These are phyloP conservation scores for Entomortierella beljakovae DNA, from an alignment of 192 early-diverging fungal genomes.

Conservation along the genomic window DNA sequence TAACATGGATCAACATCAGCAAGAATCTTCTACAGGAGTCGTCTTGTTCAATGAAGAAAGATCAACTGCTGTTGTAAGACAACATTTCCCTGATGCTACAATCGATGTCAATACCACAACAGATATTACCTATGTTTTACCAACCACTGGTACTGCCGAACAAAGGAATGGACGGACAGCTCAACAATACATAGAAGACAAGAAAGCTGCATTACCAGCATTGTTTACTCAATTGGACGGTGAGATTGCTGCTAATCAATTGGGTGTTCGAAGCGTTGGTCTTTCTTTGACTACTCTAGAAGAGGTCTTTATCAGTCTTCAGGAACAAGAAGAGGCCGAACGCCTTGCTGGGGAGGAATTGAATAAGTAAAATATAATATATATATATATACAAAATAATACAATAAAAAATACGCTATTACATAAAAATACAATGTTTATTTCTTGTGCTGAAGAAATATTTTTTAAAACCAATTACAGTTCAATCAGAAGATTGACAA, in stretches of 20 bases:
- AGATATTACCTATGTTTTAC: slow-evolving; percentile 54
- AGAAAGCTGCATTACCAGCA: slow-evolving; percentile 26
- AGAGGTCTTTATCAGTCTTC: slow-evolving; percentile 62
- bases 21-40: background rate
- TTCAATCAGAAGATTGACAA: no score
- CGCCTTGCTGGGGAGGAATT: slow-evolving; percentile 14
- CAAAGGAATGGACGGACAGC: slow-evolving; percentile 38
- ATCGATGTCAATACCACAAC: slow-evolving; percentile 43
- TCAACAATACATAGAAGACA: slow-evolving; percentile 40
- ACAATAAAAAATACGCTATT: no score
- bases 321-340: slow-evolving; percentile 40
- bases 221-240: slow-evolving; percentile 40
- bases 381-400: no score
- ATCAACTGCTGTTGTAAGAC: slow-evolving; percentile 30
- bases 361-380: no score
- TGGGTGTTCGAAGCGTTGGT: slow-evolving; percentile 55
- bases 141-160: slow-evolving; percentile 36
- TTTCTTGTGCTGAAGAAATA: no score
- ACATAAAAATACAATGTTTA: no score
- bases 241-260: slow-evolving; percentile 38
- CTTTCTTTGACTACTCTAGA: slow-evolving; percentile 61
- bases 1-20: slow-evolving; percentile 10
- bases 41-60: slow-evolving; percentile 43
- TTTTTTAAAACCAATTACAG: no score
- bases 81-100: slow-evolving; percentile 51